Evolutionary conservation across 2,329 filamentous ascomycete species (phyloP).

Genomic region (Scortechinia acanthostroma): DNA sequence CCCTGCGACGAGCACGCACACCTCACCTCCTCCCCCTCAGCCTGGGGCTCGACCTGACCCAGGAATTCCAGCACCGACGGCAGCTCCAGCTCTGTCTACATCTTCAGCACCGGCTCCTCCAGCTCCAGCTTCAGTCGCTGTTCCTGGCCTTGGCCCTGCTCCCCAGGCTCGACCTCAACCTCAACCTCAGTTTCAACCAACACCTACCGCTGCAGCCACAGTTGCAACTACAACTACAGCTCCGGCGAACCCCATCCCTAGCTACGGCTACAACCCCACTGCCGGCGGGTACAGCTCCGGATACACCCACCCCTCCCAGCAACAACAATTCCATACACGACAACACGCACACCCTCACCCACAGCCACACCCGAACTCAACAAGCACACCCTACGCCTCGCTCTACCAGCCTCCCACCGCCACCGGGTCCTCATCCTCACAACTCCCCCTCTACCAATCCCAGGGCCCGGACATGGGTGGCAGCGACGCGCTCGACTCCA

Average conservation of each 20-base stretch:
- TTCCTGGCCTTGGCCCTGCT: conserved; percentile 24
- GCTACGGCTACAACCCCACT: background rate
- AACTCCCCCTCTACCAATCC: background rate
- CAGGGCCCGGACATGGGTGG: background rate
- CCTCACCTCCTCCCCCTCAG: conserved; percentile 27
- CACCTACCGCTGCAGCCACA: conserved; percentile 18
- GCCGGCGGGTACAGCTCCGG: no score
- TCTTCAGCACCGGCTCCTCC: conserved; percentile 17
- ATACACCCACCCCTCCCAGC: background rate
- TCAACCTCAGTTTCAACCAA: conserved; percentile 20
- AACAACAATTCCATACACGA: background rate
- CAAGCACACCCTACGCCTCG: background rate
- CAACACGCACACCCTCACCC: background rate
- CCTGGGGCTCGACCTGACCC: conserved; percentile 17
- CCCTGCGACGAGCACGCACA: conserved; percentile 10
- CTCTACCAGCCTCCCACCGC: conserved; percentile 3
- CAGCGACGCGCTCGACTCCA: conserved; percentile 6
- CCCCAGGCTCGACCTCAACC: no score
- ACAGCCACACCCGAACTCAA: background rate
- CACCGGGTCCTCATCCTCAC: background rate
- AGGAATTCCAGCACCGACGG: conserved; percentile 14
- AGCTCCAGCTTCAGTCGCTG: conserved; percentile 11
- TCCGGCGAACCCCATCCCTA: background rate
- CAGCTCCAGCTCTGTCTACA: conserved; percentile 12
- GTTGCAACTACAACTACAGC: conserved; percentile 15